Percentiles rank a stretch among this genome's conserved stretches.
Evolutionary conservation across 129 eudicot genomes (phyloP).

Genomic region (Helianthus annuus): HanXRQr2.0-SUNRISE NC_035441.2:149446903-149447402

Average conservation of each 20-base stretch:
- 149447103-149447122: constrained; percentile 51
- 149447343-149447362: neutral
- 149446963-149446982: too few species aligned
- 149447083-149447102: constrained; percentile 33
- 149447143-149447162: constrained; percentile 26
- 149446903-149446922: too few species aligned
- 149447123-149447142: constrained; percentile 48
- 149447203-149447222: constrained; percentile 34
- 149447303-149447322: too few species aligned
- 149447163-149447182: constrained; percentile 4
- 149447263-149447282: constrained; percentile 71
- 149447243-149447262: constrained; percentile 92
- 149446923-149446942: too few species aligned
- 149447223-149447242: constrained; percentile 92
- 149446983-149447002: too few species aligned
- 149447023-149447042: too few species aligned
- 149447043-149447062: too few species aligned
- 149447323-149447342: neutral
- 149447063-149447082: neutral
- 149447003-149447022: too few species aligned
- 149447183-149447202: neutral
- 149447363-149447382: neutral
- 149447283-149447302: neutral
- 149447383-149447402: neutral
- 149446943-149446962: too few species aligned